Conservation (phyloP, 805 yeast genomes). For the Ascoidea rubescens region DNA sequence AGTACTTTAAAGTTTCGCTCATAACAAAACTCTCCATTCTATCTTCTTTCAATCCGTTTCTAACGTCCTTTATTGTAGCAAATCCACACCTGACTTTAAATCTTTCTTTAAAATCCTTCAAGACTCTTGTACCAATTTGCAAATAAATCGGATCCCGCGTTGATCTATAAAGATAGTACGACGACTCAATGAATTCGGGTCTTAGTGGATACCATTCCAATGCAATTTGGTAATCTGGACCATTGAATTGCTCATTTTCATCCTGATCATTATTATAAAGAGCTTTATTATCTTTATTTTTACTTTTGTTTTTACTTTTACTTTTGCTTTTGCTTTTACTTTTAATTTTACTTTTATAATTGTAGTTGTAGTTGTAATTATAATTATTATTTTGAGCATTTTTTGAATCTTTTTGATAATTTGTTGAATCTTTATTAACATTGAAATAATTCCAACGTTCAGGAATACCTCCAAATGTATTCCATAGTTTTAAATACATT, state of each 20-base stretch:
- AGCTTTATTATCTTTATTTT: background rate
- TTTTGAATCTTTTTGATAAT: background rate
- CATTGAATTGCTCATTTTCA: conserved; percentile 12
- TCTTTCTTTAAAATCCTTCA: conserved; percentile 36
- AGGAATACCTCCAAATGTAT: conserved; percentile 67
- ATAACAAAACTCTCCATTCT: conserved; percentile 88
- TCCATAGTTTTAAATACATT: conserved; percentile 65
- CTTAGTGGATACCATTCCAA: conserved; percentile 88
- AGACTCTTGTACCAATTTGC: conserved; percentile 54
- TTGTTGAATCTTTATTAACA: conserved; percentile 3
- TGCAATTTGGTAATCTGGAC: conserved; percentile 23
- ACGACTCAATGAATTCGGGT: conserved; percentile 86
- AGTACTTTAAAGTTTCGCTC: conserved; percentile 76
- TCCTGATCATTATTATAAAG: conserved; percentile 5
- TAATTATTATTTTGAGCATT: too few species aligned
- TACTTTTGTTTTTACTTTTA: too few species aligned
- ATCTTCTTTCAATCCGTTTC: conserved; percentile 49
- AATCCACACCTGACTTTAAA: conserved; percentile 66
- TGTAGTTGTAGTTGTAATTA: too few species aligned
- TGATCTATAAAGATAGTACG: conserved; percentile 70
- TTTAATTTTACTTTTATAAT: too few species aligned
- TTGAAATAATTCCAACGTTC: conserved; percentile 60
- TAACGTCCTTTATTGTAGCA: conserved; percentile 58
- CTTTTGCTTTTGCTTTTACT: too few species aligned
- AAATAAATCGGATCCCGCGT: conserved; percentile 78